Percentiles rank a stretch among this genome's conserved stretches.
Conservation (phyloP, 78 protist species). For the Pigoraptor vietnamica region DNA sequence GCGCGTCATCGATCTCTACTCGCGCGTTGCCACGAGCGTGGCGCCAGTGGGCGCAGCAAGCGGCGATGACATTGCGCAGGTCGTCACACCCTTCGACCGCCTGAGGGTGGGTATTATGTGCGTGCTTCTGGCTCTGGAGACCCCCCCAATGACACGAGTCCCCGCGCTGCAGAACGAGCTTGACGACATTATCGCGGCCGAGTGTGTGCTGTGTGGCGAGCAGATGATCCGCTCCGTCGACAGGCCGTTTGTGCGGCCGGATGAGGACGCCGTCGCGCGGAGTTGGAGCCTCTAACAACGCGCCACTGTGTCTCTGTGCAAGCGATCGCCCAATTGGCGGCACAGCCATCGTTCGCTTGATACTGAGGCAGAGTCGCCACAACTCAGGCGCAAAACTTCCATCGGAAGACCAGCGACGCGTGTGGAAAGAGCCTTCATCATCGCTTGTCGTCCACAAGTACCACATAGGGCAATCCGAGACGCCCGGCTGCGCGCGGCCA, state of each 20-base stretch:
- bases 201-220: constrained; percentile 74
- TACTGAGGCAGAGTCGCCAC: no score
- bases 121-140: background rate
- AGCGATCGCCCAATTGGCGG: no score
- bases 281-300: background rate
- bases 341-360: no score
- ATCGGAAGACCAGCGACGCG: no score
- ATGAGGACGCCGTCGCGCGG: background rate
- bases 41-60: background rate
- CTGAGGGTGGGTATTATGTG: background rate
- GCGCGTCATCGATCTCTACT: background rate
- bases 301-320: no score
- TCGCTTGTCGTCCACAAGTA: no score
- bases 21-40: background rate
- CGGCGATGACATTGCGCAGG: background rate
- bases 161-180: constrained; percentile 25
- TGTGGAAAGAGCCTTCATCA: no score
- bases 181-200: constrained; percentile 64
- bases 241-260: constrained; percentile 51
- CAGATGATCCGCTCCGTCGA: constrained; percentile 56
- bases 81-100: background rate
- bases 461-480: no score
- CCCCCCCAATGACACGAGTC: background rate
- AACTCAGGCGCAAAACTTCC: no score
- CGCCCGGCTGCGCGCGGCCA: no score